phyloP scores from a whole-genome alignment of 345 rosid species.

The Odontarrhena argentea region DNA sequence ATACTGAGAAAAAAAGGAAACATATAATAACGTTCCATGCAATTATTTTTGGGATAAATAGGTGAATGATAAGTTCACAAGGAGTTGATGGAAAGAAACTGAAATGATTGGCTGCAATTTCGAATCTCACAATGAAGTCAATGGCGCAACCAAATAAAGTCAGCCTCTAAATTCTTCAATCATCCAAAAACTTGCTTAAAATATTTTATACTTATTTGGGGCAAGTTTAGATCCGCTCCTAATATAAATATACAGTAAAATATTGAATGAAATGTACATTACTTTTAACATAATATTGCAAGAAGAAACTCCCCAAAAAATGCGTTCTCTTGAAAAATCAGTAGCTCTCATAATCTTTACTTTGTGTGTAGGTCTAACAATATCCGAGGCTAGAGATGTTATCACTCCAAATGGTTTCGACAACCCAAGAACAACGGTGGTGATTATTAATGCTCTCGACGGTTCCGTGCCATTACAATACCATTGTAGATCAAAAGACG shows the following conservation, averaged over 20 bases:
- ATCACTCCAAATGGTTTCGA: not conserved
- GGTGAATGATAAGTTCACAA: not conserved
- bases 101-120: too few relatives aligned
- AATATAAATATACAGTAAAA: not conserved
- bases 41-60: not conserved
- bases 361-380: not conserved
- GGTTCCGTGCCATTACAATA: not conserved
- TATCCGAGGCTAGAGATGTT: not conserved
- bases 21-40: not conserved
- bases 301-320: not conserved
- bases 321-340: not conserved
- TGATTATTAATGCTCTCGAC: constrained; percentile 4
- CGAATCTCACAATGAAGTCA: too few relatives aligned
- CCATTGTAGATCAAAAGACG: constrained; percentile 18
- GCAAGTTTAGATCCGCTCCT: too few relatives aligned
- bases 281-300: not conserved
- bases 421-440: constrained; percentile 22
- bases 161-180: too few relatives aligned
- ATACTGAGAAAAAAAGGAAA: not conserved
- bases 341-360: constrained; percentile 1
- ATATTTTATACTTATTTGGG: too few relatives aligned
- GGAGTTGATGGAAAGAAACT: too few relatives aligned
- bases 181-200: too few relatives aligned
- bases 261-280: not conserved
- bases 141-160: too few relatives aligned